These are phyloP conservation scores for Calonectria montana DNA, from an alignment of 2,329 filamentous ascomycete genomes.

Conservation along the genomic window DNA sequence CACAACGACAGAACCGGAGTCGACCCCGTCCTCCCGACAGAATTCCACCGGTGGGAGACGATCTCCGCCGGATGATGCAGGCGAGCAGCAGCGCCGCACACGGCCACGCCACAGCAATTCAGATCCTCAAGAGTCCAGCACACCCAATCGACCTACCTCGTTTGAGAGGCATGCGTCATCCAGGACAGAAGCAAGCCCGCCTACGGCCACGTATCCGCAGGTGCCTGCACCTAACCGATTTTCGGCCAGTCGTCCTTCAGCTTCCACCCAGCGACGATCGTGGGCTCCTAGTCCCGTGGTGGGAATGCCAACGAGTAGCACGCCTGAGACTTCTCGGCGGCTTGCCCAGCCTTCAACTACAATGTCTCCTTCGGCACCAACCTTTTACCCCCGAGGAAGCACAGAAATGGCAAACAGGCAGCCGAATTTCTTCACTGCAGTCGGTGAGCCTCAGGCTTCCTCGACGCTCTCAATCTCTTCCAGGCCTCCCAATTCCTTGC, in stretches of 20 bases:
- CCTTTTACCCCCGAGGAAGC: slow-evolving; percentile 21
- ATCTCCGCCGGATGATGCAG: slow-evolving; percentile 42
- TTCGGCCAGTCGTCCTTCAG: neutral
- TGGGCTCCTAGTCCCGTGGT: neutral
- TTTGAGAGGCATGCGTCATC: neutral
- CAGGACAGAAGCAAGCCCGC: neutral
- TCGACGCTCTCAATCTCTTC: neutral
- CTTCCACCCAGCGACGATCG: neutral
- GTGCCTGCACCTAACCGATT: neutral
- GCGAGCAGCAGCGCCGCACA: slow-evolving; percentile 44
- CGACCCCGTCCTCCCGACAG: slow-evolving; percentile 26
- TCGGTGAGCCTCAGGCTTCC: neutral
- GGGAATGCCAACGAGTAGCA: neutral
- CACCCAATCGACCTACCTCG: neutral
- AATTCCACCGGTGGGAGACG: slow-evolving; percentile 36
- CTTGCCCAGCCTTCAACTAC: slow-evolving; percentile 13
- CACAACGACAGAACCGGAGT: slow-evolving; percentile 24
- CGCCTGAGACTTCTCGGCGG: slow-evolving; percentile 11
- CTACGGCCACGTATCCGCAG: neutral
- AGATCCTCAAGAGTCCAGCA: slow-evolving; percentile 12
- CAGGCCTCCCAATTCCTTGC: slow-evolving; percentile 24
- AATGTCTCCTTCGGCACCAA: slow-evolving; percentile 29
- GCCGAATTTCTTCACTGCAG: neutral
- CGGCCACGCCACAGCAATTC: slow-evolving; percentile 40
- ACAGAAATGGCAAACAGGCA: neutral